Conservation (phyloP, 768 basidiomycete species). For the Panellus pusillus region DNA sequence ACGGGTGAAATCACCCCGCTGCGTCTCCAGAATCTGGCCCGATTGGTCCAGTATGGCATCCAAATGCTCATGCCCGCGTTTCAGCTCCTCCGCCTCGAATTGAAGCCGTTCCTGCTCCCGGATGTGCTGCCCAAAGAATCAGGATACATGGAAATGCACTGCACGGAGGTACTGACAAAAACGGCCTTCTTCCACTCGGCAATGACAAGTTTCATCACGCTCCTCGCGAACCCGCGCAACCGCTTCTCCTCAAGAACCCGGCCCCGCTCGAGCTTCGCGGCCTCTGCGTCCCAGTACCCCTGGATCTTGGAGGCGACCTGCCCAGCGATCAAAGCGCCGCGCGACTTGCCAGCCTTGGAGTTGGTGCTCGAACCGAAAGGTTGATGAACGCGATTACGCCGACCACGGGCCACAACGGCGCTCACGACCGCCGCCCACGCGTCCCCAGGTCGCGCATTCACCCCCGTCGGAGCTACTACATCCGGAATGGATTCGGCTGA, state of each 20-base stretch:
- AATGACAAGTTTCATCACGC: slow-evolving; percentile 66
- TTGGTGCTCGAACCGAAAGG: slow-evolving; percentile 1
- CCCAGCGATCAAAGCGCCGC: slow-evolving; percentile 41
- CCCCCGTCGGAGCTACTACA: slow-evolving; percentile 25
- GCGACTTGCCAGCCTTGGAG: slow-evolving; percentile 28
- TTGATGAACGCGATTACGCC: not conserved
- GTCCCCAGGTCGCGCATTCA: slow-evolving; percentile 37
- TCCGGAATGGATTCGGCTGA: not conserved
- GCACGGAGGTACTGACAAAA: slow-evolving; percentile 50
- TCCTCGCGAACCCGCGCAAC: slow-evolving; percentile 65
- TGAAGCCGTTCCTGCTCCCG: slow-evolving; percentile 65
- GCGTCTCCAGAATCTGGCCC: slow-evolving; percentile 81
- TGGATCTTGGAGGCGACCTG: slow-evolving; percentile 68
- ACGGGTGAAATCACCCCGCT: slow-evolving; percentile 66
- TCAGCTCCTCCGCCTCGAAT: slow-evolving; percentile 74
- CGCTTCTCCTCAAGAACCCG: slow-evolving; percentile 65
- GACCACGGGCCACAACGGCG: slow-evolving; percentile 34
- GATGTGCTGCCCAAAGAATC: slow-evolving; percentile 52
- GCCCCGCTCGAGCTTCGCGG: slow-evolving; percentile 60
- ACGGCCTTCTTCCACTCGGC: slow-evolving; percentile 89
- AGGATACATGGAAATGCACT: not conserved
- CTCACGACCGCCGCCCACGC: slow-evolving; percentile 62
- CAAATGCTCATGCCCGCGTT: slow-evolving; percentile 80
- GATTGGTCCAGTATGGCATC: slow-evolving; percentile 91
- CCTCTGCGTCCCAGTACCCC: slow-evolving; percentile 73